Evolutionary conservation across 1,284 basidiomycete species (phyloP).

Genomic region (Farysia itapuensis): DNA sequence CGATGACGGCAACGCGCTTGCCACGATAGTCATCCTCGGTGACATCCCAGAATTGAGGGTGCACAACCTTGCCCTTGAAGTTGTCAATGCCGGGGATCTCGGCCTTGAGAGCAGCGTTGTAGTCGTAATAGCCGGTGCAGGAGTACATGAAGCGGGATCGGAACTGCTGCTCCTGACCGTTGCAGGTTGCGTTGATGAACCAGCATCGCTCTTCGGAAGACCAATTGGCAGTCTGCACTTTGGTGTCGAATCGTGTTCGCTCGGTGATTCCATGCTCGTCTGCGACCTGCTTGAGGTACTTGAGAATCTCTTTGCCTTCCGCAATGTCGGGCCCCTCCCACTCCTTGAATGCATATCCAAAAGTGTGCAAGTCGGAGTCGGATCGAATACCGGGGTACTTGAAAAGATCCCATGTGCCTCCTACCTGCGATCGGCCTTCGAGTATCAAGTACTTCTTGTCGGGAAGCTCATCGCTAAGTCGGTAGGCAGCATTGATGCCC

Average conservation of each 20-base stretch:
- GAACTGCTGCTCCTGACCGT: slow-evolving; percentile 24
- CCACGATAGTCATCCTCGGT: slow-evolving; percentile 47
- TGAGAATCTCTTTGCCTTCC: slow-evolving; percentile 44
- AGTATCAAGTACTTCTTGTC: slow-evolving; percentile 45
- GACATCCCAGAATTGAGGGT: slow-evolving; percentile 54
- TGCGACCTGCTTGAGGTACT: slow-evolving; percentile 50
- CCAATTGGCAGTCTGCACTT: slow-evolving; percentile 35
- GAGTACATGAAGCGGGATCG: slow-evolving; percentile 42
- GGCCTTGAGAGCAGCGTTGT: slow-evolving; percentile 44
- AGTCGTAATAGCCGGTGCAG: slow-evolving; percentile 56
- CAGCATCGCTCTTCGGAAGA: slow-evolving; percentile 40
- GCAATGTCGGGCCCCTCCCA: slow-evolving; percentile 51
- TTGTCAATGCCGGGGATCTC: slow-evolving; percentile 51
- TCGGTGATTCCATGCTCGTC: slow-evolving; percentile 48
- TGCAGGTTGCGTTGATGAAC: slow-evolving; percentile 29
- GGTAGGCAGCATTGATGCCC: slow-evolving; percentile 57
- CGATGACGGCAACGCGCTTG: slow-evolving; percentile 57
- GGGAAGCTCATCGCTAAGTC: slow-evolving; percentile 38
- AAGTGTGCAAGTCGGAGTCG: slow-evolving; percentile 37
- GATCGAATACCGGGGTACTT: slow-evolving; percentile 45
- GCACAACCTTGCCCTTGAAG: slow-evolving; percentile 52
- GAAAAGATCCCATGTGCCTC: slow-evolving; percentile 55
- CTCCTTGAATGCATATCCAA: slow-evolving; percentile 42
- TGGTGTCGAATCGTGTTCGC: slow-evolving; percentile 39
- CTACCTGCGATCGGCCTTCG: slow-evolving; percentile 36